A percentile compares a stretch with the other conserved stretches of the same genome.
phyloP scores from a whole-genome alignment of 2,329 filamentous ascomycete species.

The Cladobotryum protrusum region DNA sequence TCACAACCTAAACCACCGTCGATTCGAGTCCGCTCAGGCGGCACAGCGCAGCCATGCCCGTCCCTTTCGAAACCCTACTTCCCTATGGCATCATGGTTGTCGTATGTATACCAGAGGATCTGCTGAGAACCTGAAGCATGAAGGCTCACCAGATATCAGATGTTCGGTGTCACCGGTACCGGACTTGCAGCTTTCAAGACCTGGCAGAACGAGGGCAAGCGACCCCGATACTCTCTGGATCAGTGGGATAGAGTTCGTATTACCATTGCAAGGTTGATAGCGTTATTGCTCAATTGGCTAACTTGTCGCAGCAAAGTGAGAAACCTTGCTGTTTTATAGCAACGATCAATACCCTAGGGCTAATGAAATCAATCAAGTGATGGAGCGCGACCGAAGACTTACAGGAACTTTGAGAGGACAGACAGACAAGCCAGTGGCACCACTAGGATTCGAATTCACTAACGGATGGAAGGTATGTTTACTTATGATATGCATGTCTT shows the following conservation, averaged over 20 bases:
- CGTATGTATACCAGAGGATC: constrained; percentile 35
- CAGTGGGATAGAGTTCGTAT: constrained; percentile 55
- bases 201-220: constrained; percentile 55
- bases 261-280: not conserved
- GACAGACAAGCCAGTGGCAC: constrained; percentile 47
- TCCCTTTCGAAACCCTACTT: constrained; percentile 59
- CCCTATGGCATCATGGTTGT: constrained; percentile 59
- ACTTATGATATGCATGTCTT: not conserved
- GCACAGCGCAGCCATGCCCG: constrained; percentile 43
- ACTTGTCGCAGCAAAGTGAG: constrained; percentile 48
- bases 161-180: constrained; percentile 56
- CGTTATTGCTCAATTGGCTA: constrained; percentile 17
- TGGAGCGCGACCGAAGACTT: constrained; percentile 57
- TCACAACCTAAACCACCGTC: not conserved
- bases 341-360: constrained; percentile 6
- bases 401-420: constrained; percentile 55
- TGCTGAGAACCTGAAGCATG: not conserved
- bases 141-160: constrained; percentile 37
- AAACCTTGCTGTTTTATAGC: not conserved
- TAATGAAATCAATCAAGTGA: constrained; percentile 42
- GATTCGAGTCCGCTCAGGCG: constrained; percentile 25
- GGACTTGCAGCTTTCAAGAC: constrained; percentile 52
- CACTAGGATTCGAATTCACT: constrained; percentile 55
- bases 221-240: constrained; percentile 53
- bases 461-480: constrained; percentile 56